phyloP scores from a whole-genome alignment of 148 eudicot genomes.

The Oxyria digyna region DNA sequence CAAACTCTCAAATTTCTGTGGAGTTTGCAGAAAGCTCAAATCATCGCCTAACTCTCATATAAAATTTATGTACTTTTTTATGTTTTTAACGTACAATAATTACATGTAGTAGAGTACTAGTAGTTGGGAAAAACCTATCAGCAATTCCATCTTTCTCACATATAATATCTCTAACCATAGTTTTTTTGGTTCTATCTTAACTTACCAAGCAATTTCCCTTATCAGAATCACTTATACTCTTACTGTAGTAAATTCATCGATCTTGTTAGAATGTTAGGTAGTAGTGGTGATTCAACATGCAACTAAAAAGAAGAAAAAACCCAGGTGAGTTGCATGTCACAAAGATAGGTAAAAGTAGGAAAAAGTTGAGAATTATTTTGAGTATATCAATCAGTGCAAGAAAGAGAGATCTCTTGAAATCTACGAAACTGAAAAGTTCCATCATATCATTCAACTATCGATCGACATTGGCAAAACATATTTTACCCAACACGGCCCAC shows the following conservation, averaged over 20 bases:
- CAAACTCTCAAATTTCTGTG: constrained; percentile 23
- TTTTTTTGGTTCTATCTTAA: neutral
- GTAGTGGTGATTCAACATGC: neutral
- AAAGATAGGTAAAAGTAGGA: neutral
- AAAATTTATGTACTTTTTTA: constrained; percentile 13
- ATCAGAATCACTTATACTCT: neutral
- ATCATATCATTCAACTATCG: neutral
- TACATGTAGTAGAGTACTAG: neutral
- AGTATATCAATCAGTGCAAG: neutral
- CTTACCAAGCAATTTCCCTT: neutral
- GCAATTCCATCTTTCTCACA: neutral
- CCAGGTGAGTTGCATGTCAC: neutral
- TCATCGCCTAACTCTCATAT: constrained; percentile 20
- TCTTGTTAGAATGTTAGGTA: too few relatives aligned
- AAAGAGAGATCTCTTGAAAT: neutral
- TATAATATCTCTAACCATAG: neutral
- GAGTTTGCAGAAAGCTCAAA: constrained; percentile 18
- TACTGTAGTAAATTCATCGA: too few relatives aligned
- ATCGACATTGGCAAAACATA: neutral
- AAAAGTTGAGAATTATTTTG: neutral
- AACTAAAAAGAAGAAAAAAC: neutral
- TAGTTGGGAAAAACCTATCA: too few relatives aligned
- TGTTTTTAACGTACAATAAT: neutral
- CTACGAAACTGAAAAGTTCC: neutral
- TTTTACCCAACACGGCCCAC: neutral